A percentile compares a stretch with the other conserved stretches of the same genome.
These are phyloP conservation scores for Malassezia cuniculi DNA, from an alignment of 1,284 basidiomycete genomes.

Conservation along the genomic window DNA sequence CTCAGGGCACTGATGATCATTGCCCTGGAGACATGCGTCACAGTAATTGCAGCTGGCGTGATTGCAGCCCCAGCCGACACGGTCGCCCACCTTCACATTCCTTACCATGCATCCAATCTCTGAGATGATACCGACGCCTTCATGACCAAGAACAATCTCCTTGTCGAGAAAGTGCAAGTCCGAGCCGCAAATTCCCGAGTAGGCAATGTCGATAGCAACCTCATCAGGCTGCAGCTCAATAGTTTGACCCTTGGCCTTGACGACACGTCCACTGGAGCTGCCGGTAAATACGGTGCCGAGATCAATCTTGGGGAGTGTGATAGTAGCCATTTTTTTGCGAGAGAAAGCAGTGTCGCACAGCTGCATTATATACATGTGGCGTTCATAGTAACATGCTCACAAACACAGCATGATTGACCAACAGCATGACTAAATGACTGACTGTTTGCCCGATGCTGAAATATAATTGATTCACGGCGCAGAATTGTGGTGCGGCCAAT, in stretches of 20 bases:
- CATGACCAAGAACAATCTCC: conserved; percentile 36
- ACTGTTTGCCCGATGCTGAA: too few relatives aligned
- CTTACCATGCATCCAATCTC: conserved; percentile 25
- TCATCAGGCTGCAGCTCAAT: conserved; percentile 18
- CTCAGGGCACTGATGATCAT: conserved; percentile 31
- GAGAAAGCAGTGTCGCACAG: too few relatives aligned
- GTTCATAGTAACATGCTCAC: too few relatives aligned
- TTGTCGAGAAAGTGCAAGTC: conserved; percentile 30
- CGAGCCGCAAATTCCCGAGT: conserved; percentile 38
- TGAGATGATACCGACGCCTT: conserved; percentile 37
- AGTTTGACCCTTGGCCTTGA: conserved; percentile 21
- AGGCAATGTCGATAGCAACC: conserved; percentile 35
- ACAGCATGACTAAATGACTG: too few relatives aligned
- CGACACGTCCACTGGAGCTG: conserved; percentile 30
- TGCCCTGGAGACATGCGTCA: conserved; percentile 30
- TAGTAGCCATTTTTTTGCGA: too few relatives aligned
- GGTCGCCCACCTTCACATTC: conserved; percentile 30
- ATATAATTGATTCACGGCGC: too few relatives aligned
- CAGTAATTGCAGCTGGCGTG: conserved; percentile 30
- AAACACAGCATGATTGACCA: too few relatives aligned
- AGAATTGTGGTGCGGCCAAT: too few relatives aligned
- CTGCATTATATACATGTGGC: too few relatives aligned
- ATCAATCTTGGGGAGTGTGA: conserved; percentile 9
- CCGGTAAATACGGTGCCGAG: conserved; percentile 37
- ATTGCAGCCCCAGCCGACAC: conserved; percentile 41